Conservation (phyloP, 441 rosid species). For the Corymbia citriodora region DNA sequence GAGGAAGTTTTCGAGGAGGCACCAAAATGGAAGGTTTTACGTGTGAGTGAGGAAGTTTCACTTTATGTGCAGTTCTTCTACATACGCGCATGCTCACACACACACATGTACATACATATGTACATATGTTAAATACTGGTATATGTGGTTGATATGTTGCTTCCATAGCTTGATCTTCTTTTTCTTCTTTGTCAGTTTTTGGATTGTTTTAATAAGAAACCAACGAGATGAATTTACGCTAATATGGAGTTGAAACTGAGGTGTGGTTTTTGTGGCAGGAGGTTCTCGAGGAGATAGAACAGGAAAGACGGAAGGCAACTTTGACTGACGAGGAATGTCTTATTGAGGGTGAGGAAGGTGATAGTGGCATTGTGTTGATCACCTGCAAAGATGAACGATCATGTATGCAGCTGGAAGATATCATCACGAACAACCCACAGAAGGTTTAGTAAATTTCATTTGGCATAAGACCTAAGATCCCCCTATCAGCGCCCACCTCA, state of each 20-base stretch:
- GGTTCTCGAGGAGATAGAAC: slow-evolving; percentile 81
- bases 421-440: slow-evolving; percentile 51
- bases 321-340: slow-evolving; percentile 26
- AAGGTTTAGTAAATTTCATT: slow-evolving; percentile 30
- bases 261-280: slow-evolving; percentile 41
- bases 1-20: slow-evolving; percentile 86
- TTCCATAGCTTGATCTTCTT: not conserved
- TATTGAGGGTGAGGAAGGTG: slow-evolving; percentile 34
- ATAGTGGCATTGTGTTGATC: slow-evolving; percentile 66
- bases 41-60: slow-evolving; percentile 86
- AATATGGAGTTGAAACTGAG: slow-evolving; percentile 3
- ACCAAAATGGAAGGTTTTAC: slow-evolving; percentile 98
- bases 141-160: not conserved
- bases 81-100: not conserved
- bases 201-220: not conserved
- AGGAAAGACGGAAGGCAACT: slow-evolving; percentile 56
- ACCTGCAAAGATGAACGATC: slow-evolving; percentile 95
- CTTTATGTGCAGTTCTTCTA: slow-evolving; percentile 19
- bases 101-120: not conserved
- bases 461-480: not conserved
- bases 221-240: not conserved
- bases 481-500: not conserved
- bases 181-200: slow-evolving; percentile 3
- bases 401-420: slow-evolving; percentile 97
- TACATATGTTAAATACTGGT: not conserved